Evolutionary conservation across 1,139 yeast species (phyloP), one percentile per base, ranked within the genome.

Genomic region (Hansenula lynferdii): DNA sequence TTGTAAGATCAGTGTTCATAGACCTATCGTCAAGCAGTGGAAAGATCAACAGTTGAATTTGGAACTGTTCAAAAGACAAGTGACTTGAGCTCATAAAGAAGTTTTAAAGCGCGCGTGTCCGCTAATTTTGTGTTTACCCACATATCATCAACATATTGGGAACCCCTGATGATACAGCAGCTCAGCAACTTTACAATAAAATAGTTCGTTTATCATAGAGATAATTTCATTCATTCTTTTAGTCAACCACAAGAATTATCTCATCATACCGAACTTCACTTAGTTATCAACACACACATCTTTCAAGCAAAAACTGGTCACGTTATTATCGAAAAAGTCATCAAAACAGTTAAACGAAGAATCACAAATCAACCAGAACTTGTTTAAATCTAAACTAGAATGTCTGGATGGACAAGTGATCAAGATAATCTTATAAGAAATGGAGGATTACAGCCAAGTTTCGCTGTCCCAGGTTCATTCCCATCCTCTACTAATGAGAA

Each of bases 151-250:
- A n/a, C n/a, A n/a, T n/a, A n/a, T n/a, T n/a, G n/a, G n/a, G n/a
- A n/a, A n/a, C n/a, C 25, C 25, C 19, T 11, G 20, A 27, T 27
- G 29, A 27, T 27, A 17, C 29, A 27, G 4, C 20, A 15, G 26
- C 21, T 14, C 20, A 27, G 17, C 19, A 15, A 27, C 20, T n/a
- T 17, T 17, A 17, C 19, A 16, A 11, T 27, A 28, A 28, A n/a
- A n/a, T n/a, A n/a, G n/a, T n/a, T n/a, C n/a, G n/a, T n/a, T n/a
- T n/a, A n/a, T n/a, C n/a, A n/a, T n/a, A 34, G 21, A 27, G 21
- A 21, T 27, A 34, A 27, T 34, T 34, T 34, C 36, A 34, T 34
- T 34, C 36, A 34, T 27, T 34, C 36, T 17, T 34, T 33, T 34
- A 15, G 19, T 11, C 12, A 26, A 12, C n/a, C 14, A 34, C 36